phyloP scores from a whole-genome alignment of 176 grass and related monocot genomes.

The Raddia guianensis region DNA sequence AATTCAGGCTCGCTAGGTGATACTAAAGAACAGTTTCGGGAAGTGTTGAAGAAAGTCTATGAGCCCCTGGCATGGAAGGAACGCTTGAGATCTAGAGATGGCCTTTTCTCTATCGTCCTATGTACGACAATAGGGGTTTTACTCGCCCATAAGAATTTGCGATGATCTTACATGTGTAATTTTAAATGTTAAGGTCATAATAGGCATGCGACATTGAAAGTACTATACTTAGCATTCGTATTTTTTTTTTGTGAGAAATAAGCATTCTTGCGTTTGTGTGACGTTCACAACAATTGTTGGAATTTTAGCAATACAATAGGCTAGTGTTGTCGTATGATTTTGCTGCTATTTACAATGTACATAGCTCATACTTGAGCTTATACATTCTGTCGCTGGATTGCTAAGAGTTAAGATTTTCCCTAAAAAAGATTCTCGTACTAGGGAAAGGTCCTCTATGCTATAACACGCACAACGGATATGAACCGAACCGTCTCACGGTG shows the following conservation, averaged over 20 bases:
- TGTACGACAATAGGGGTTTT: conserved; percentile 58
- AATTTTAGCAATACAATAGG: background rate
- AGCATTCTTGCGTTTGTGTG: background rate
- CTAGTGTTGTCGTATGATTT: background rate
- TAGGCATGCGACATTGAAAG: background rate
- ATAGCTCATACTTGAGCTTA: background rate
- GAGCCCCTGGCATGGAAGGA: conserved; percentile 78
- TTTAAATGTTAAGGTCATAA: background rate
- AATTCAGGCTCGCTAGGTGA: conserved; percentile 73
- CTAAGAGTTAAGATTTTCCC: no score
- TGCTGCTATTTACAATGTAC: background rate
- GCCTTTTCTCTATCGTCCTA: conserved; percentile 56
- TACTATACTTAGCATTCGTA: background rate
- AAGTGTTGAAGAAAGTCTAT: conserved; percentile 53
- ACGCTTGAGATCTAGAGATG: conserved; percentile 61
- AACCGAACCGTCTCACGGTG: no score
- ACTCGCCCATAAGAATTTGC: conserved; percentile 64
- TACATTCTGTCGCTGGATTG: background rate
- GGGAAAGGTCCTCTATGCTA: no score
- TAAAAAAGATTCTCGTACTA: no score
- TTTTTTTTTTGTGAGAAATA: background rate
- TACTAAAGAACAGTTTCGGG: conserved; percentile 63
- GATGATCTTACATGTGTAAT: conserved; percentile 30
- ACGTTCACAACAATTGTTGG: background rate
- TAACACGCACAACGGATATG: no score